A percentile compares a stretch with the other conserved stretches of the same genome.
phyloP scores from a whole-genome alignment of 2,329 filamentous ascomycete genomes.

The Ascochyta lentis region DNA sequence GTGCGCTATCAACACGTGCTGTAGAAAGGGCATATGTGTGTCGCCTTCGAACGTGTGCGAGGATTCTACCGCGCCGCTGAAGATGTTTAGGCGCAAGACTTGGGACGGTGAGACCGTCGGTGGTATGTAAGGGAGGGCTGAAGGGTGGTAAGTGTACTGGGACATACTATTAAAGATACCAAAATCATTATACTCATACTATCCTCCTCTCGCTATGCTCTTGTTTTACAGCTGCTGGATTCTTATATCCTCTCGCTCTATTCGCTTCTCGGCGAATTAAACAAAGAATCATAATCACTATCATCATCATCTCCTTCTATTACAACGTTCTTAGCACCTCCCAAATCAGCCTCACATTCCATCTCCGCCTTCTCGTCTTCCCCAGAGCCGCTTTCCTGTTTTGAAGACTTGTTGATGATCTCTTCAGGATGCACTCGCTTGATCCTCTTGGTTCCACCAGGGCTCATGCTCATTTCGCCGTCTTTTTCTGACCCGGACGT shows the following conservation, averaged over 20 bases:
- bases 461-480: background rate
- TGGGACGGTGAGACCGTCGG: background rate
- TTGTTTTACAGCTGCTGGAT: background rate
- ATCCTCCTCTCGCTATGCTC: background rate
- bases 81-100: slow-evolving; percentile 2
- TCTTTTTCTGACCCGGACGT: background rate
- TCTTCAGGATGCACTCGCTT: background rate
- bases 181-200: background rate
- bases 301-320: background rate
- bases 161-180: background rate
- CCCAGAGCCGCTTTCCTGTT: background rate
- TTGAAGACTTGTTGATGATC: too few species aligned
- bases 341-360: background rate
- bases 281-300: background rate
- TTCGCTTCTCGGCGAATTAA: background rate
- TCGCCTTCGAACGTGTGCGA: background rate
- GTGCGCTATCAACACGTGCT: slow-evolving; percentile 13
- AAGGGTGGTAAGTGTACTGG: too few species aligned
- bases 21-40: slow-evolving; percentile 7
- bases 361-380: background rate
- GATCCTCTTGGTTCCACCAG: background rate
- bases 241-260: background rate
- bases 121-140: background rate
- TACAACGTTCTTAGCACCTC: background rate
- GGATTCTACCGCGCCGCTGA: background rate